These are phyloP conservation scores for Fusarium sacchari DNA, from an alignment of 2,329 filamentous ascomycete genomes.

Conservation along the genomic window DNA sequence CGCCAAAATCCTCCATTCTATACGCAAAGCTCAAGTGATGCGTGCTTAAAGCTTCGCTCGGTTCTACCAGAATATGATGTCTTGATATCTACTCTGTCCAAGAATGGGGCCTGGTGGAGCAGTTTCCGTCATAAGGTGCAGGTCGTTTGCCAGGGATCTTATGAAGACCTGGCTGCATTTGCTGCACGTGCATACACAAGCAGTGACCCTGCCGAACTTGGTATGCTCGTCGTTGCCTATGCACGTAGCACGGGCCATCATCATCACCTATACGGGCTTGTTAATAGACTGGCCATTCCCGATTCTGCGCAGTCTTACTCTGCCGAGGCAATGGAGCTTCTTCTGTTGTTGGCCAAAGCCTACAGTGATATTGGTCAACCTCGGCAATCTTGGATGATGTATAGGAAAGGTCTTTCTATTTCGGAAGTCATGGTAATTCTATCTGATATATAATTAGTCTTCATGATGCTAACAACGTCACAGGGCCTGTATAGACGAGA, in stretches of 20 bases:
- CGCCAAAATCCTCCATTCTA: too few species aligned
- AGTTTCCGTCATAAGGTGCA: neutral
- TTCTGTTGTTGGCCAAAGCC: neutral
- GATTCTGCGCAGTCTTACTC: neutral
- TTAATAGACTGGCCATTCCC: neutral
- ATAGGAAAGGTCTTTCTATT: neutral
- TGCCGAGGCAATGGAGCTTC: neutral
- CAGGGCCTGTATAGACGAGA: neutral
- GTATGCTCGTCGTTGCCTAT: neutral
- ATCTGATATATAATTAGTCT: accelerated
- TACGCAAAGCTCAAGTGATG: neutral
- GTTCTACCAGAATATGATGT: neutral
- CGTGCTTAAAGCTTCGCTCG: neutral
- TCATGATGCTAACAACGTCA: accelerated
- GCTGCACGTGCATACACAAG: neutral
- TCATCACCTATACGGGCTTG: neutral
- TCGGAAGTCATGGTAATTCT: neutral
- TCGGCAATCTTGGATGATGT: neutral
- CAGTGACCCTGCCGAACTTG: neutral
- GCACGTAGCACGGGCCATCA: neutral
- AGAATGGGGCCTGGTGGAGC: neutral
- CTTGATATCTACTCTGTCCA: neutral
- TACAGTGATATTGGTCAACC: neutral
- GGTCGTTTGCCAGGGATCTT: neutral
- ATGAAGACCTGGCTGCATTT: neutral